Conservation (phyloP, 2,329 filamentous ascomycete genomes). For the Emergomyces pasteurianus region DNA sequence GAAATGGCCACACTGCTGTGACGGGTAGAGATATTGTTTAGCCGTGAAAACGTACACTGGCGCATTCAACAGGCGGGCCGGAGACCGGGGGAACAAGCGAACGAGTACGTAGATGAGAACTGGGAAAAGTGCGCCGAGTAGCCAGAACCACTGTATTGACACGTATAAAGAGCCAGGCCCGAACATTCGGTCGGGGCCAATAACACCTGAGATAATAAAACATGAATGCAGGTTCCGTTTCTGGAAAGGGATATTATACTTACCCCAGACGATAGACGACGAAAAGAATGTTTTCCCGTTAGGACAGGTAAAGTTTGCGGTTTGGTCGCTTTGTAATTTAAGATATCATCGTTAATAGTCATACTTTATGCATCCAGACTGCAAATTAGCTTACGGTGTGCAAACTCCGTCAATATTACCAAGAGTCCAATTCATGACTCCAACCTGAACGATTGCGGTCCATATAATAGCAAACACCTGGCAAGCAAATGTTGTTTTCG, state of each 20-base stretch:
- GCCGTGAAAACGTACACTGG: slow-evolving; percentile 28
- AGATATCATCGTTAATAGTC: neutral
- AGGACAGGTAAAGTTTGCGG: slow-evolving; percentile 47
- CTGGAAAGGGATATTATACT: slow-evolving; percentile 4
- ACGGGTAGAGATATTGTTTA: neutral
- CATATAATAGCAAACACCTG: slow-evolving; percentile 38
- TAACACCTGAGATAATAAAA: slow-evolving; percentile 44
- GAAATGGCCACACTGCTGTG: neutral
- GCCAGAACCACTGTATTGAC: slow-evolving; percentile 54
- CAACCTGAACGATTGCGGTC: slow-evolving; percentile 34
- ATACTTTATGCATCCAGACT: slow-evolving; percentile 5
- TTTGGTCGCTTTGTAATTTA: slow-evolving; percentile 18
- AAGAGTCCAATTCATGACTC: slow-evolving; percentile 36
- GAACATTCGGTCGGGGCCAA: slow-evolving; percentile 57
- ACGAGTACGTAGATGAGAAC: slow-evolving; percentile 46
- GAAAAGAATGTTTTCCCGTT: slow-evolving; percentile 49
- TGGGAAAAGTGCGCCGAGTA: slow-evolving; percentile 48
- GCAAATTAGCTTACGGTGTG: slow-evolving; percentile 17
- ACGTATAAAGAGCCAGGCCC: slow-evolving; percentile 48
- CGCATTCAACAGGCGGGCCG: slow-evolving; percentile 51
- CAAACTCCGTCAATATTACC: slow-evolving; percentile 33
- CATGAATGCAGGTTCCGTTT: neutral
- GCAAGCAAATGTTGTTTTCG: slow-evolving; percentile 37
- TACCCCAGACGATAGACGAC: slow-evolving; percentile 57
- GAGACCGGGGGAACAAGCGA: slow-evolving; percentile 46